Base-by-base conservation (phyloP, 805 yeast genomes). In the Suhomyces faveliae region DNA sequence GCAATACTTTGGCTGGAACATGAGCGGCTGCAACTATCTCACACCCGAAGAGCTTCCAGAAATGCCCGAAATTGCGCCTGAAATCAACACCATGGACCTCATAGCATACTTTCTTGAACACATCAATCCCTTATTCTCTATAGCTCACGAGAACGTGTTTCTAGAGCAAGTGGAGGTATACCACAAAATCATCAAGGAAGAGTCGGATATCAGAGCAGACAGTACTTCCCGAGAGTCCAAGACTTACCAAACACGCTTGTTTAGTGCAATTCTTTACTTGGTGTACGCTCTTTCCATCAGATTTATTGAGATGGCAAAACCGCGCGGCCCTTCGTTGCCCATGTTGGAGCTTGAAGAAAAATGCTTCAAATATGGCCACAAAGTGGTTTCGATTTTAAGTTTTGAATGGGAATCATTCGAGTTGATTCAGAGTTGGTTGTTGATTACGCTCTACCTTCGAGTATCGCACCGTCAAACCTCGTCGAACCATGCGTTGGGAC, bases 1-100 rank as follows among this genome's bases (percentile, higher is more conserved):
- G n/a, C 85, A 83, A 57, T 77, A 73, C 43, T 83, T 79, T 55
- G 86, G 85, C 12, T 83, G 87, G 86, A 83, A 83, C 58, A 66
- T 81, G 78, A 68, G 77, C n/a, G 87, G 87, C 1, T 73, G 73
- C 23, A 77, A 75, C 55, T 83, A 79, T 56, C 51, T 80, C 15
- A 49, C 50, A 22, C 57, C 64, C 3, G 71, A 68, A 23, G 52
- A 48, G 10, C 53, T 73, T 33, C 78, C 77, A 17, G 62, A 58
- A 2, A 46, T 59, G 10, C 73, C 76, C 1, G 62, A 59, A 2
- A 49, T 64, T 12, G 19, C 12, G 9, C 10, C 19, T 3, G 25
- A 40, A 2, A 6, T 52, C n/a, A 51, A 54, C 17, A 44, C 50
- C 11, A 46, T 52, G 15, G 35, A 51, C 30, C 62, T 70, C 40